These are phyloP conservation scores for Spiraea crenata DNA, from an alignment of 331 rosid genomes.

Conservation along the genomic window DNA sequence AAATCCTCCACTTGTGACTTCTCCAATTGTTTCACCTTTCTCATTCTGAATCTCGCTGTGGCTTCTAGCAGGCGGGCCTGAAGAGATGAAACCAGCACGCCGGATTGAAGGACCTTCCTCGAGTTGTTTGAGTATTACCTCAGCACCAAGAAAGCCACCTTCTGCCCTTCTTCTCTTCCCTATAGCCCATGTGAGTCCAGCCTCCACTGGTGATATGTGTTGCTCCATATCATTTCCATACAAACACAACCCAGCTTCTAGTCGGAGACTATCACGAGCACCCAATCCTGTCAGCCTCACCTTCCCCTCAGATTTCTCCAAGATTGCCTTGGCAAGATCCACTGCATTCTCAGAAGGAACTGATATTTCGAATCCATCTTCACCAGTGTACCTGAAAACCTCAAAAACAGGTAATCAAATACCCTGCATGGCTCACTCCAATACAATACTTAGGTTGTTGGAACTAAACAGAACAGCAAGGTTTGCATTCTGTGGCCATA, in stretches of 20 bases:
- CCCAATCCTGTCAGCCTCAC: constrained; percentile 87
- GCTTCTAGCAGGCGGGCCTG: constrained; percentile 95
- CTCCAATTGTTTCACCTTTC: constrained; percentile 75
- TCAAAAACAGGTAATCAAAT: constrained; percentile 19
- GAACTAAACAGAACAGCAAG: background rate
- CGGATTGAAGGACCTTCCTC: constrained; percentile 68
- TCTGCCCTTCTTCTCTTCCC: constrained; percentile 96
- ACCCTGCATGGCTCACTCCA: constrained; percentile 3
- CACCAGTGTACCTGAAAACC: constrained; percentile 85
- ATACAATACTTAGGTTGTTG: background rate
- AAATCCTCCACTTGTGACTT: constrained; percentile 95
- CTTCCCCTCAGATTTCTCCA: constrained; percentile 90
- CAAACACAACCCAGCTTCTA: constrained; percentile 91
- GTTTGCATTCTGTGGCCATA: background rate
- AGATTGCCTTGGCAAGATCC: constrained; percentile 92
- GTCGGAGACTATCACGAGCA: constrained; percentile 87
- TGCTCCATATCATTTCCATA: constrained; percentile 94
- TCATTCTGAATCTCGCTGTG: constrained; percentile 93
- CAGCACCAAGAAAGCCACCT: constrained; percentile 91
- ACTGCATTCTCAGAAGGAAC: constrained; percentile 81
- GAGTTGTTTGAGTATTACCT: constrained; percentile 74
- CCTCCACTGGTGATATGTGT: constrained; percentile 86
- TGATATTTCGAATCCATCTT: constrained; percentile 98
- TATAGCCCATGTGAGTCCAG: constrained; percentile 98
- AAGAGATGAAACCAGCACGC: constrained; percentile 82